phyloP scores from a whole-genome alignment of 108 stramenopile genomes.

The Aurantiochytrium sp. region DNA sequence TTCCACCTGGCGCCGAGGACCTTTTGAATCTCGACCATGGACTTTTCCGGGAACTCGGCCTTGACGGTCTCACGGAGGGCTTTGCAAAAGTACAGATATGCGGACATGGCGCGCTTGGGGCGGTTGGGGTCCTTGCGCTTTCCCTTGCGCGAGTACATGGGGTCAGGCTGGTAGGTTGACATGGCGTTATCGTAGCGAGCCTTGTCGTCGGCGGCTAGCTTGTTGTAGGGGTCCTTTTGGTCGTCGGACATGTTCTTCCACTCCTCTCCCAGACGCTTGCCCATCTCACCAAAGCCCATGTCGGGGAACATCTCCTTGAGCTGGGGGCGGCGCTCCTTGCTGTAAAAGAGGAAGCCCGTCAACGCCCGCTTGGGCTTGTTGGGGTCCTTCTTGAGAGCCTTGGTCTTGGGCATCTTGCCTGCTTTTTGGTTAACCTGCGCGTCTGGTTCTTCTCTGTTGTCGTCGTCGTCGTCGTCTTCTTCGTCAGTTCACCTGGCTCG shows the following conservation, averaged over 20 bases:
- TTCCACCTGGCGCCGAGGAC: neutral
- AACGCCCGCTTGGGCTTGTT: slow-evolving; percentile 17
- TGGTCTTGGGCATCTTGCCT: neutral
- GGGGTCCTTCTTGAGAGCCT: neutral
- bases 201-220: neutral
- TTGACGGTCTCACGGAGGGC: neutral
- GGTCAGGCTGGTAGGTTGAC: neutral
- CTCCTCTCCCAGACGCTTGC: slow-evolving; percentile 56
- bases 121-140: neutral
- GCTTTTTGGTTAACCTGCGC: neutral
- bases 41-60: neutral
- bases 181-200: slow-evolving; percentile 13
- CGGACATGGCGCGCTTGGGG: slow-evolving; percentile 13
- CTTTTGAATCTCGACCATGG: slow-evolving; percentile 15
- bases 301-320: slow-evolving; percentile 51
- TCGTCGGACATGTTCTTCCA: slow-evolving; percentile 55
- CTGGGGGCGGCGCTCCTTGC: slow-evolving; percentile 49
- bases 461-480: too few species aligned
- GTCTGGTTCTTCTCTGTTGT: neutral
- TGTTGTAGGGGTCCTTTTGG: slow-evolving; percentile 52
- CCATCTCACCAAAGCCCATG: slow-evolving; percentile 50
- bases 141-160: neutral
- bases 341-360: neutral
- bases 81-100: slow-evolving; percentile 13
- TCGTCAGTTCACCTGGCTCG: too few species aligned